A percentile compares a stretch with the other conserved stretches of the same genome.
Evolutionary conservation across 257 asterid genomes (phyloP).

Genomic region (Datura wrightii): DNA sequence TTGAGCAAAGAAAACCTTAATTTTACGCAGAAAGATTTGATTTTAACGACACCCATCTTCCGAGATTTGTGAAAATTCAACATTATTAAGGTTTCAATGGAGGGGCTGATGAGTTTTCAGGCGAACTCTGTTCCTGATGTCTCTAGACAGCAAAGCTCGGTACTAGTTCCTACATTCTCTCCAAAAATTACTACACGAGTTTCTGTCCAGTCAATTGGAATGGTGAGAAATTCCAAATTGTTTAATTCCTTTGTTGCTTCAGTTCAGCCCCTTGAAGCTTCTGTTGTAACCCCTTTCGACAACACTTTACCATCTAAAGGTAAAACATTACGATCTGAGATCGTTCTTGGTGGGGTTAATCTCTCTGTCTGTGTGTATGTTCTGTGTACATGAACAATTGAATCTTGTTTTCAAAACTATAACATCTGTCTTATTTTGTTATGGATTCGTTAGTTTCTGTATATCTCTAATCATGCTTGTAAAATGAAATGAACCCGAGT

Average conservation of each 20-base stretch:
- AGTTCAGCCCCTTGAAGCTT: constrained; percentile 60
- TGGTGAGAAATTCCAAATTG: constrained; percentile 50
- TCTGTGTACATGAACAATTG: background rate
- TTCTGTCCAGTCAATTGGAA: constrained; percentile 35
- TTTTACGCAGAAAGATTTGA: background rate
- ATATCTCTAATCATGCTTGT: background rate
- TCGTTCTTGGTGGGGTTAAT: background rate
- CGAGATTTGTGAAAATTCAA: background rate
- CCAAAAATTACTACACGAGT: constrained; percentile 46
- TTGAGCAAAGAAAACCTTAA: background rate
- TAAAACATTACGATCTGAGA: constrained; percentile 32
- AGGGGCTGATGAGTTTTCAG: constrained; percentile 60
- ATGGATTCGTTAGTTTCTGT: background rate
- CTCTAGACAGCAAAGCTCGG: constrained; percentile 39
- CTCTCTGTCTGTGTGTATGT: background rate
- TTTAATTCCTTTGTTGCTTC: constrained; percentile 61
- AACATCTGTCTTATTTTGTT: background rate
- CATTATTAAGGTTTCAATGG: constrained; percentile 54
- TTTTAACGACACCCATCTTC: background rate
- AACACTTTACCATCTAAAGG: constrained; percentile 82
- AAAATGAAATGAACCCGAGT: background rate
- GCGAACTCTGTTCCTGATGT: constrained; percentile 48
- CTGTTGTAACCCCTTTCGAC: constrained; percentile 49
- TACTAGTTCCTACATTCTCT: constrained; percentile 41
- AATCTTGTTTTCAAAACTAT: background rate